Percentiles rank a stretch among this genome's conserved stretches.
These are phyloP conservation scores for Seiridium cupressi DNA, from an alignment of 2,329 filamentous ascomycete species.

Conservation along the genomic window DNA sequence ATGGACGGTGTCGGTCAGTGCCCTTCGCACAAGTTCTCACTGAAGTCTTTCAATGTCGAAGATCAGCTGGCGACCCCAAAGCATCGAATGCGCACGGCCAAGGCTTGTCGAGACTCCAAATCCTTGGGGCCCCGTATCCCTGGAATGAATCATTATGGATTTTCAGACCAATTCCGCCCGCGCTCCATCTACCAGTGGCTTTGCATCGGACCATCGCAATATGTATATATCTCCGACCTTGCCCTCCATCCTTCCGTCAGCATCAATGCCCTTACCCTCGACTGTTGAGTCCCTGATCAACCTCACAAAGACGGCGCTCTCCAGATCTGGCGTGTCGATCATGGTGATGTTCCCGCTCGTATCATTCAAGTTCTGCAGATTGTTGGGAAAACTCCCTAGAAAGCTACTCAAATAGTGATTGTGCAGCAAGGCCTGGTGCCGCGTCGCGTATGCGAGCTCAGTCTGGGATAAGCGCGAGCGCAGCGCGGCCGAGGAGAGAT, in stretches of 20 bases:
- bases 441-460: slow-evolving; percentile 78
- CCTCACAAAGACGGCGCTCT: slow-evolving; percentile 81
- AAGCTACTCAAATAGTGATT: slow-evolving; percentile 86
- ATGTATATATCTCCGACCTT: slow-evolving; percentile 65
- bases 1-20: too few relatives aligned
- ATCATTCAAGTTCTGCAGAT: slow-evolving; percentile 84
- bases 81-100: too few relatives aligned
- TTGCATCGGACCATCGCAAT: slow-evolving; percentile 73
- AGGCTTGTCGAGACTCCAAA: too few relatives aligned
- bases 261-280: slow-evolving; percentile 61
- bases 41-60: too few relatives aligned
- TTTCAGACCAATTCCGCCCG: slow-evolving; percentile 58
- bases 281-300: slow-evolving; percentile 61
- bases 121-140: background rate
- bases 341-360: slow-evolving; percentile 86
- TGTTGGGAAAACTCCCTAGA: slow-evolving; percentile 74
- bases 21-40: too few relatives aligned
- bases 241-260: slow-evolving; percentile 58
- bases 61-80: too few relatives aligned
- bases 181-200: slow-evolving; percentile 51
- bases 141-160: background rate
- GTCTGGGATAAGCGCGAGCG: slow-evolving; percentile 67
- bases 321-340: slow-evolving; percentile 83
- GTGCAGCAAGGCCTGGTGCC: slow-evolving; percentile 81
- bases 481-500: slow-evolving; percentile 57